A percentile compares a stretch with the other conserved stretches of the same genome.
phyloP scores from a whole-genome alignment of 306 rosid genomes.

The Castanospermum australe region DNA sequence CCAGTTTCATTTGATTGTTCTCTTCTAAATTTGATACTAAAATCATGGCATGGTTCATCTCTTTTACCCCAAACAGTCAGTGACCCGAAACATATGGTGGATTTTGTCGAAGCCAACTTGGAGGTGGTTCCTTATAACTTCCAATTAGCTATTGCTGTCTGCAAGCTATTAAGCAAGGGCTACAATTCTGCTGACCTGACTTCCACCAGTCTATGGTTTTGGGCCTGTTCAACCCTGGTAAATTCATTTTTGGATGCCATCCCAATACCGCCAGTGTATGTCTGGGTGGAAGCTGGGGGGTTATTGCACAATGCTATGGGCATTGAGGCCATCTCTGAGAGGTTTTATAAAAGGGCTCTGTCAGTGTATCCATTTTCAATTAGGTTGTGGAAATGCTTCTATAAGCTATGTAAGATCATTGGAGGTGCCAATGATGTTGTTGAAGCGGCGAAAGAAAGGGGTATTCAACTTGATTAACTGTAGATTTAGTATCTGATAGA shows the following conservation, averaged over 20 bases:
- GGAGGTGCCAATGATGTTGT: constrained; percentile 49
- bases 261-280: constrained; percentile 79
- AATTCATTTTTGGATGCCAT: constrained; percentile 65
- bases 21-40: constrained; percentile 63
- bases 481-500: constrained; percentile 19
- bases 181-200: constrained; percentile 33
- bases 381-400: constrained; percentile 65
- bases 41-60: constrained; percentile 77
- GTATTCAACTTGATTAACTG: constrained; percentile 48
- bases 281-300: constrained; percentile 82
- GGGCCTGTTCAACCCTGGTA: constrained; percentile 86
- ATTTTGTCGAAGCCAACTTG: constrained; percentile 81
- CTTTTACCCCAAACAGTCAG: constrained; percentile 57
- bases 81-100: constrained; percentile 70
- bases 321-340: constrained; percentile 49
- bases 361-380: constrained; percentile 77
- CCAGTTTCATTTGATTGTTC: constrained; percentile 66
- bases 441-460: constrained; percentile 73
- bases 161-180: constrained; percentile 55
- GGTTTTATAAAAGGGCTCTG: constrained; percentile 69
- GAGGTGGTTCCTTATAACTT: constrained; percentile 74
- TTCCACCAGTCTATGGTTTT: constrained; percentile 60
- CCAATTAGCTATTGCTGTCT: constrained; percentile 61
- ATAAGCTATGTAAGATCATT: constrained; percentile 24
- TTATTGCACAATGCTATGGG: constrained; percentile 54